phyloP scores from a whole-genome alignment of 1,284 basidiomycete species.

The Cryptococcus jaspeensis region DNA sequence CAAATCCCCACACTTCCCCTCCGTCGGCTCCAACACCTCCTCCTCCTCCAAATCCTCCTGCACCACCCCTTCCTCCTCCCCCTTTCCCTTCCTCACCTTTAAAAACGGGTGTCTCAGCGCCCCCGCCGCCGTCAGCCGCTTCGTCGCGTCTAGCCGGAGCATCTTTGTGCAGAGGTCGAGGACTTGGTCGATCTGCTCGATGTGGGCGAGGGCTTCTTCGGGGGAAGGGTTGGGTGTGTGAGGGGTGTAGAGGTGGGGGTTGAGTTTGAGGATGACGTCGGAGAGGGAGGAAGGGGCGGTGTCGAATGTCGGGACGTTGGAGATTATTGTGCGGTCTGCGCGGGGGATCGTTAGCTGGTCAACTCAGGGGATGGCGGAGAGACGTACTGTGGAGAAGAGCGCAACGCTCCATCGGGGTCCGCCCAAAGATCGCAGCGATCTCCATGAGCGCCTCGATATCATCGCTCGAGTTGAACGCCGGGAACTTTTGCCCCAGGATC shows the following conservation, averaged over 20 bases:
- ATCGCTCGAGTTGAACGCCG: slow-evolving; percentile 90
- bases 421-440: slow-evolving; percentile 84
- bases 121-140: slow-evolving; percentile 69
- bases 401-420: slow-evolving; percentile 75
- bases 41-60: slow-evolving; percentile 11
- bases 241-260: slow-evolving; percentile 67
- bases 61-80: slow-evolving; percentile 12
- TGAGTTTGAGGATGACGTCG: slow-evolving; percentile 71
- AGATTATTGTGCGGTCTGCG: slow-evolving; percentile 77
- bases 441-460: slow-evolving; percentile 96
- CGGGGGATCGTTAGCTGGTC: not conserved
- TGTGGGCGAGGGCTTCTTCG: slow-evolving; percentile 53
- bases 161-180: slow-evolving; percentile 70
- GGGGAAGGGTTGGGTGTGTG: slow-evolving; percentile 46
- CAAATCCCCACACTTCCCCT: slow-evolving; percentile 43
- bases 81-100: slow-evolving; percentile 45
- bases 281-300: slow-evolving; percentile 66
- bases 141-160: slow-evolving; percentile 71
- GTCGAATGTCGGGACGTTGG: slow-evolving; percentile 75
- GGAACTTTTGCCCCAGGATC: slow-evolving; percentile 89
- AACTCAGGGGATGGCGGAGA: not conserved
- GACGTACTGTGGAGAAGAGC: slow-evolving; percentile 85
- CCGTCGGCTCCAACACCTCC: slow-evolving; percentile 24
- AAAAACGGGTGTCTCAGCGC: slow-evolving; percentile 74
- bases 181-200: slow-evolving; percentile 61